Evolutionary conservation across 345 rosid species (phyloP), one percentile per base, ranked within the genome.

Genomic region (Dimocarpus longan): DNA sequence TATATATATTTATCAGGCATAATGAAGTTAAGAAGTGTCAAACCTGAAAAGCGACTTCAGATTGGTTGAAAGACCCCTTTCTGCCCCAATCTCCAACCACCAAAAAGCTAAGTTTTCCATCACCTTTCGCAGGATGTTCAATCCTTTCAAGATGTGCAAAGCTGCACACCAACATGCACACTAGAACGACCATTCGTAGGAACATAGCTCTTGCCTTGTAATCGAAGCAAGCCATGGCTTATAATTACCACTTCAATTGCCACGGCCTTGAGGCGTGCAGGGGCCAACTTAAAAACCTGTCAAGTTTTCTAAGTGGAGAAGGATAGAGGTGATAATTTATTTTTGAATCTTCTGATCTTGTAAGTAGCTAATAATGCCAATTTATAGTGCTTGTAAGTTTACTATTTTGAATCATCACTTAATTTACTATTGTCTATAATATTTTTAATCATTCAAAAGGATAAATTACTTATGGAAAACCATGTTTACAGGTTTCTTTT

Each of bases 51-150:
- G 97, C 95, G 39, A 91, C 95, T 43, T 79, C 70, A 8, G 94
- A 88, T 74, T 93, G 97, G 43, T 93, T 93, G 80, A 70, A 90
- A 39, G 67, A 39, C 39, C 95, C 95, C 79, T 82, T 77, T 81
- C 97, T 85, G 69, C 95, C 97, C 97, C 95, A 93, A 43, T 93
- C 97, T 57, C 97, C 94, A 63, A 90, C 85, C 12, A 93, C 97
- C 74, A 93, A 76, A 82, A 91, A 83, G 79, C 85, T 86, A 65
- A 91, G 87, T 3, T 92, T 82, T 56, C 91, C 90, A 62, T 91
- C 92, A 5, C 50, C 52, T 78, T 91, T 88, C 8, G 71, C 76
- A 19, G 83, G 67, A 50, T 91, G 95, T 26, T 83, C 75, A 9
- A 91, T 71, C 50, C 85, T 80, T 42, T 62, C 80, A 56, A 90